These are phyloP conservation scores for Colletotrichum lini DNA, from an alignment of 2,329 filamentous ascomycete species.

Conservation along the genomic window DNA sequence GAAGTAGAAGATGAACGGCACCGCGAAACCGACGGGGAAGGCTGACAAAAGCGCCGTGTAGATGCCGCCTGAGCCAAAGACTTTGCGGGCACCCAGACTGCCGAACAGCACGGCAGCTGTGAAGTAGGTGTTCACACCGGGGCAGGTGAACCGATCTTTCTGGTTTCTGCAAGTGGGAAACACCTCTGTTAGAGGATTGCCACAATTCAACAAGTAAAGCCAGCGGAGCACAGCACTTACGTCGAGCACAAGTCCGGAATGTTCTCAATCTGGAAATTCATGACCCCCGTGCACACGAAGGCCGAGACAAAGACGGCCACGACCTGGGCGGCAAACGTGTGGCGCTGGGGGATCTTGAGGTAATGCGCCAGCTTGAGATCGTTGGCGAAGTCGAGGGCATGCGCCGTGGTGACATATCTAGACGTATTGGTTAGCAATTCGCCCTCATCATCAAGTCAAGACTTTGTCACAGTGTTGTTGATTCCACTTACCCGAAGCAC, in stretches of 20 bases:
- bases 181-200: neutral
- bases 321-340: conserved; percentile 55
- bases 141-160: conserved; percentile 48
- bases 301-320: conserved; percentile 53
- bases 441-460: fast-evolving
- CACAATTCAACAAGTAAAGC: too few relatives aligned
- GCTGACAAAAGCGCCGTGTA: conserved; percentile 54
- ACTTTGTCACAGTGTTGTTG: too few relatives aligned
- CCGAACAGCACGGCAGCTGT: conserved; percentile 58
- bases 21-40: conserved; percentile 53
- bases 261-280: conserved; percentile 53
- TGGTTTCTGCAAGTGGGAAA: conserved; percentile 29
- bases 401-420: conserved; percentile 51
- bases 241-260: conserved; percentile 49
- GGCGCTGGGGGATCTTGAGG: conserved; percentile 59
- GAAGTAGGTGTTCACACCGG: conserved; percentile 52
- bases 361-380: conserved; percentile 59
- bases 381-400: conserved; percentile 54
- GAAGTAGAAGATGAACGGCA: conserved; percentile 53
- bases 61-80: conserved; percentile 54
- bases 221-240: neutral
- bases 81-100: conserved; percentile 55
- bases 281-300: conserved; percentile 51
- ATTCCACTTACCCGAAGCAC: conserved; percentile 47
- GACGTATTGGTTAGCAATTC: conserved; percentile 5